Conservation (phyloP, 2,329 filamentous ascomycete genomes). For the Pseudocercospora musae region DNA sequence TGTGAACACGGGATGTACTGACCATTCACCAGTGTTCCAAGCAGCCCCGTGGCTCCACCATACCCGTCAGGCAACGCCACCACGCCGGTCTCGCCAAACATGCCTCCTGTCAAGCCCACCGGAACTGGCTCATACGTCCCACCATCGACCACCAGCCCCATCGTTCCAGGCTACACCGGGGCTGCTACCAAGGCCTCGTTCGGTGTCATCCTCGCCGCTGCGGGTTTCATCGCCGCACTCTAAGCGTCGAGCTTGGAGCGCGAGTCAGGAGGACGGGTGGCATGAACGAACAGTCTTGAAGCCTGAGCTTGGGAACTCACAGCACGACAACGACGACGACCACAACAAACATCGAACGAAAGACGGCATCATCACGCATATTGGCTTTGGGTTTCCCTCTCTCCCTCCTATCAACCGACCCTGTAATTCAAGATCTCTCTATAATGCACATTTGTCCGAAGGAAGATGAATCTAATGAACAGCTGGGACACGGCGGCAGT, state of each 20-base stretch:
- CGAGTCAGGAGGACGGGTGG: slow-evolving; percentile 1
- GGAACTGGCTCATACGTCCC: slow-evolving; percentile 13
- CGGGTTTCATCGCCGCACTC: slow-evolving; percentile 25
- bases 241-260: slow-evolving; percentile 11
- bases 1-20: background rate
- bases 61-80: slow-evolving; percentile 5
- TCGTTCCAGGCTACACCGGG: slow-evolving; percentile 20
- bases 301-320: slow-evolving; percentile 2
- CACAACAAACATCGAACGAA: background rate
- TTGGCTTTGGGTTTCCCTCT: background rate
- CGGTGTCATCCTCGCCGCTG: slow-evolving; percentile 22
- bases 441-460: background rate
- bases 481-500: slow-evolving; percentile 7
- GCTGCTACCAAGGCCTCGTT: slow-evolving; percentile 23
- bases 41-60: slow-evolving; percentile 4
- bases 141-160: slow-evolving; percentile 14
- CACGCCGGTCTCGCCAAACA: slow-evolving; percentile 6
- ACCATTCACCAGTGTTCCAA: slow-evolving; percentile 7
- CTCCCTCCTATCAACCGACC: background rate
- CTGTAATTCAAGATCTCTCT: slow-evolving; percentile 5
- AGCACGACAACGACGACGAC: slow-evolving; percentile 6
- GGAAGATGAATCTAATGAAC: background rate
- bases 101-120: slow-evolving; percentile 5
- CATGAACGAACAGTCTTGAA: slow-evolving; percentile 6
- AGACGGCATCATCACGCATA: slow-evolving; percentile 2